Evolutionary conservation across 257 asterid genomes (phyloP).

Genomic region (Solanum paucissectum): DNA sequence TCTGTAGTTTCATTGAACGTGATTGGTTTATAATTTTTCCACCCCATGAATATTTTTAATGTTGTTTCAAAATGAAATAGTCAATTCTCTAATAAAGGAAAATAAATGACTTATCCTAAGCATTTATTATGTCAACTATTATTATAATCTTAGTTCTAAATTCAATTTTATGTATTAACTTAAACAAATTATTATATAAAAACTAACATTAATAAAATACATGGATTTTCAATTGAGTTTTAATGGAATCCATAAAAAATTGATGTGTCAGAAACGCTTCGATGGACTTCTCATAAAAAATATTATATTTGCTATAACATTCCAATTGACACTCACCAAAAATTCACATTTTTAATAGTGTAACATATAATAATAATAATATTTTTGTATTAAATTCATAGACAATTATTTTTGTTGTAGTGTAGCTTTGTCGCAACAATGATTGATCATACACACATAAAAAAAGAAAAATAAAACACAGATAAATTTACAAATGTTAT

Average conservation of each 20-base stretch:
- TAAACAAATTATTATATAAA: not conserved
- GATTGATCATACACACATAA: not conserved
- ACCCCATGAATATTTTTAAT: not conserved
- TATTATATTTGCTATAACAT: no score
- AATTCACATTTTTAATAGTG: not conserved
- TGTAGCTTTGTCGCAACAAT: not conserved
- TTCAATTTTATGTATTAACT: not conserved
- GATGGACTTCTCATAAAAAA: no score
- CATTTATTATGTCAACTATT: not conserved
- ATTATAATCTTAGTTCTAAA: not conserved
- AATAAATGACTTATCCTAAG: not conserved
- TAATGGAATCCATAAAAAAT: not conserved
- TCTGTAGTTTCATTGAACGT: not conserved
- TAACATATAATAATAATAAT: no score
- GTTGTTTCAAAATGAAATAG: not conserved
- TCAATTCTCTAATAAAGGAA: not conserved
- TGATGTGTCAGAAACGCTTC: not conserved
- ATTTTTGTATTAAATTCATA: no score
- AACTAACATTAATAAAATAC: no score
- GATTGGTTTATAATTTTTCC: not conserved
- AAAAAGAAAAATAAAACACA: not conserved
- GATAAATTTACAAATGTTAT: not conserved
- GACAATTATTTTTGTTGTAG: no score
- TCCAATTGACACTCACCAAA: not conserved
- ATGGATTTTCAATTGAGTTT: not conserved